phyloP scores from a whole-genome alignment of 371 early-diverging fungal species.

The Apophysomyces sp. region DNA sequence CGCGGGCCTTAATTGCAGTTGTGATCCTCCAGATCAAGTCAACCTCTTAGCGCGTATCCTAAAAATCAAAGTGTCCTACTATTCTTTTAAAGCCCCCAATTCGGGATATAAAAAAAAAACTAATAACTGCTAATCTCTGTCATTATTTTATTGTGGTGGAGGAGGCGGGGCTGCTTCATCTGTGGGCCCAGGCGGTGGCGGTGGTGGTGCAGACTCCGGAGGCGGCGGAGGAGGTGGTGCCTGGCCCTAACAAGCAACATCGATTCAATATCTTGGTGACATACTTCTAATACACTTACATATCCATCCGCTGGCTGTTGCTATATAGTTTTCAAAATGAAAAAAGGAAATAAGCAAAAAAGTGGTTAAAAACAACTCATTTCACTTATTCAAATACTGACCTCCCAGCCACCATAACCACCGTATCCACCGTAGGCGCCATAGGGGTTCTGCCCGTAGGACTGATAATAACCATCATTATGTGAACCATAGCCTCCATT shows the following conservation, averaged over 20 bases:
- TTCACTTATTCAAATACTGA: slow-evolving; percentile 10
- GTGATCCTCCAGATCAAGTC: no score
- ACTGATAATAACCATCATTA: slow-evolving; percentile 14
- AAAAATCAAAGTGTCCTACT: no score
- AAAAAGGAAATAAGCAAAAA: slow-evolving; percentile 24
- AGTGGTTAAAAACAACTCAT: no score
- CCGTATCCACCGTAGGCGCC: slow-evolving; percentile 23
- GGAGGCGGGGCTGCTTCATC: not conserved
- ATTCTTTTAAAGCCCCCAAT: no score
- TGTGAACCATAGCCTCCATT: slow-evolving; percentile 14
- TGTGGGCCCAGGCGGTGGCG: slow-evolving; percentile 30
- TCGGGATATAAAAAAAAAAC: not conserved
- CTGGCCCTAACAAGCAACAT: slow-evolving; percentile 7
- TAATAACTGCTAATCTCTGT: not conserved
- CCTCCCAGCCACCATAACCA: slow-evolving; percentile 25
- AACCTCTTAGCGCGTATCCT: no score
- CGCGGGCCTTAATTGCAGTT: no score
- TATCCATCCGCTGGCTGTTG: slow-evolving; percentile 18
- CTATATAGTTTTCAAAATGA: no score
- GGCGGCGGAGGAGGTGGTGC: slow-evolving; percentile 42
- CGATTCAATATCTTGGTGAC: not conserved
- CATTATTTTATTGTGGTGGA: not conserved
- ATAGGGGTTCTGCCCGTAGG: slow-evolving; percentile 10
- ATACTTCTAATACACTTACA: not conserved
- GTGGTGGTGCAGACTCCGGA: slow-evolving; percentile 27